Base-by-base conservation (phyloP, 768 basidiomycete species). In the Coprinellus aureogranulatus region DNA sequence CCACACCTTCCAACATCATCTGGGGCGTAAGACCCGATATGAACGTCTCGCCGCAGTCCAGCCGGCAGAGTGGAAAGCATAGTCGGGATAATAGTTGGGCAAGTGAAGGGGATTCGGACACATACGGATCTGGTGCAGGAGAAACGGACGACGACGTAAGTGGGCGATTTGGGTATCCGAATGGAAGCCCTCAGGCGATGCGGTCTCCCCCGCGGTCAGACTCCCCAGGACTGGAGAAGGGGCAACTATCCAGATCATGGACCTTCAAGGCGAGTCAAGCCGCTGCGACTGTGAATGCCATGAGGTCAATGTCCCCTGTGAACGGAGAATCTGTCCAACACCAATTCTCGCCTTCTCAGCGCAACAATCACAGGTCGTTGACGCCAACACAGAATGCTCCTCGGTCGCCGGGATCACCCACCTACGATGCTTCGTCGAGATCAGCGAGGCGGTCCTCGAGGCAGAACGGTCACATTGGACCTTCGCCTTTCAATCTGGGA, bases 1-100 rank as follows among this genome's bases (percentile, higher is more conserved):
- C 74, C 27, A 83, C 81, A 10, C 90, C 90, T 34, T 91, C 90
- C 1, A 89, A 88, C 67, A 79, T 90, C 53, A 81, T 83, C n/a
- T 91, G 89, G 89, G 83, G 72, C 61, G 67, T 64, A 68, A 72
- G 64, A 55, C 45, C 62, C 25, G 66, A 66, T 51, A 56, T 55
- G 57, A 57, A 37, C 49, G 53, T 58, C 20, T 27, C 58, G 58
- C 47, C 62, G 37, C 48, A 58, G 50, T 53, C 52, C 16, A 16
- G 20, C 37, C 22, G 46, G 25, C 31, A 34, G 16, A 34, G 34
- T 12, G 70, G 67, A 23, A 55, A 61, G n/a, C 86, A 87, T 62
- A 83, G 71, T 57, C 75, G 85, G 61, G 84, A 81, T 62, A 82
- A 80, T 48, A 90, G 86, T 63, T 83, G 82, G 78, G 72, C 77